Evolutionary conservation across 495 filamentous ascomycete genomes (phyloP).

Genomic region (Penicillium arizonense): DNA sequence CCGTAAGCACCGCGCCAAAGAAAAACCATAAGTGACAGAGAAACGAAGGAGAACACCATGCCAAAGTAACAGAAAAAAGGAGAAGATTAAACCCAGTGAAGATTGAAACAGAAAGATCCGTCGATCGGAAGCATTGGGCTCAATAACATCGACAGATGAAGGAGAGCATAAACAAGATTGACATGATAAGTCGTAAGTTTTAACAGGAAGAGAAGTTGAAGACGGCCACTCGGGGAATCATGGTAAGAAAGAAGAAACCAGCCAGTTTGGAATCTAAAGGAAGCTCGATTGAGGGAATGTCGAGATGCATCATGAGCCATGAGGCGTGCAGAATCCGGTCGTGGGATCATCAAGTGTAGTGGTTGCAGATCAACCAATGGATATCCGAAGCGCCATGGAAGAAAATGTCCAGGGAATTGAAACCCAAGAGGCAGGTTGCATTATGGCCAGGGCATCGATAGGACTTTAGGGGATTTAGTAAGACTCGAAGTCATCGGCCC

Average conservation of each 20-base stretch:
- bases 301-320: conserved; percentile 23
- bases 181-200: conserved; percentile 30
- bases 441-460: neutral
- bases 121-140: conserved; percentile 9
- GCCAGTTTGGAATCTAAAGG: conserved; percentile 12
- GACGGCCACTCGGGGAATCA: conserved; percentile 5
- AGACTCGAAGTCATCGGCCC: conserved; percentile 50
- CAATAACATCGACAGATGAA: conserved; percentile 25
- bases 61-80: conserved; percentile 14
- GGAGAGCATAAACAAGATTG: conserved; percentile 23
- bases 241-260: conserved; percentile 13
- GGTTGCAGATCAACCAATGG: conserved; percentile 19
- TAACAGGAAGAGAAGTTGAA: conserved; percentile 19
- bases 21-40: conserved; percentile 20
- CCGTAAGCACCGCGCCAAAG: conserved; percentile 21
- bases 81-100: conserved; percentile 16
- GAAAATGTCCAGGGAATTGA: conserved; percentile 7
- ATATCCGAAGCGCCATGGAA: conserved; percentile 15
- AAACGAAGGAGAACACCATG: conserved; percentile 27
- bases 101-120: conserved; percentile 10
- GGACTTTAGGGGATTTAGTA: conserved; percentile 28
- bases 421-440: conserved; percentile 2
- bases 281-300: conserved; percentile 20
- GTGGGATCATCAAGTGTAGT: conserved; percentile 25
- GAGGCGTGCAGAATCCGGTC: conserved; percentile 23